Evolutionary conservation across 306 rosid species (phyloP).

Genomic region (Pyrus communis): DNA sequence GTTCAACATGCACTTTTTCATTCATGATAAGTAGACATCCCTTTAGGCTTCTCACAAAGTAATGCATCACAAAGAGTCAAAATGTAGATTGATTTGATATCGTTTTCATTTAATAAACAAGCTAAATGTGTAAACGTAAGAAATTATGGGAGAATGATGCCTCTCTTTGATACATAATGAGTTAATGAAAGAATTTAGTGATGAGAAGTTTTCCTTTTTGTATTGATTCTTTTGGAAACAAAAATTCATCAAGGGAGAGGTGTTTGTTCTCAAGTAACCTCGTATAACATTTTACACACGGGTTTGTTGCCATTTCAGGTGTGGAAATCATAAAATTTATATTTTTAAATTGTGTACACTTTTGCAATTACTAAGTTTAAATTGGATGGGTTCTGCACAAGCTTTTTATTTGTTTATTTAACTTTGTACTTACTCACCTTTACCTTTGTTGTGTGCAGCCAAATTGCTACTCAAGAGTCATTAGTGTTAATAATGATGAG

Average conservation of each 20-base stretch:
- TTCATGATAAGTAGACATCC: too few species aligned
- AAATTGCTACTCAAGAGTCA: conserved; percentile 96
- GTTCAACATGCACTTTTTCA: too few species aligned
- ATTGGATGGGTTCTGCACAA: not conserved
- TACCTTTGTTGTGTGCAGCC: conserved; percentile 57
- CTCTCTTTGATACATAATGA: not conserved
- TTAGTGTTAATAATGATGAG: conserved; percentile 80
- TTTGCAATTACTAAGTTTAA: not conserved
- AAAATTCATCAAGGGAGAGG: not conserved
- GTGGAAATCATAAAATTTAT: not conserved
- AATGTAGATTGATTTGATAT: not conserved
- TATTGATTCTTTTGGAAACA: not conserved
- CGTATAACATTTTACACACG: not conserved
- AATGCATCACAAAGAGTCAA: too few species aligned
- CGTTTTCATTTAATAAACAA: not conserved
- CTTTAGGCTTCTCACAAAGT: too few species aligned
- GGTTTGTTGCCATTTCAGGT: not conserved
- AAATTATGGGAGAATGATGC: not conserved
- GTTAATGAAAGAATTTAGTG: not conserved
- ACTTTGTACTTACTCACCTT: conserved; percentile 13
- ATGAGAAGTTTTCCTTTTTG: not conserved
- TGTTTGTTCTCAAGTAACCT: not conserved
- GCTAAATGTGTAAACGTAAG: not conserved
- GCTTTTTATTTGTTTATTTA: not conserved
- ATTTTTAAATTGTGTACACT: not conserved